Percentiles rank a stretch among this genome's conserved stretches.
Conservation (phyloP, 768 basidiomycete genomes). For the Rhodosporidiobolus odoratus region DNA sequence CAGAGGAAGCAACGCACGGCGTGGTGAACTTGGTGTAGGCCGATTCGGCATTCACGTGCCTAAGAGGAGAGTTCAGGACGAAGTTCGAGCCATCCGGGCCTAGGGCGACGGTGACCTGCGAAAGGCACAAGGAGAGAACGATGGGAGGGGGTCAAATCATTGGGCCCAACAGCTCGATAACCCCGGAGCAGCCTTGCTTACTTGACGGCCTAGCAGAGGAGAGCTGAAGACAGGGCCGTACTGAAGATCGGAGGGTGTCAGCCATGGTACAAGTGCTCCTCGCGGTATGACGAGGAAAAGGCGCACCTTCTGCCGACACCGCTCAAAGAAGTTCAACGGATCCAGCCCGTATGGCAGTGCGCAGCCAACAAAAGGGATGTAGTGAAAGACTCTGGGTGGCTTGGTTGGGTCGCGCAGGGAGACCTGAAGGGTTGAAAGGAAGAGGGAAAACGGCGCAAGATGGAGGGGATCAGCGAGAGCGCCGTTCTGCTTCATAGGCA, state of each 20-base stretch:
- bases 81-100: constrained; percentile 91
- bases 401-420: constrained; percentile 16
- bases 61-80: constrained; percentile 84
- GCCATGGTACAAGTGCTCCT: not conserved
- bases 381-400: constrained; percentile 89
- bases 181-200: no score
- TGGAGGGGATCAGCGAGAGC: not conserved
- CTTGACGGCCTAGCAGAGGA: constrained; percentile 75
- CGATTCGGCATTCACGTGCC: constrained; percentile 86
- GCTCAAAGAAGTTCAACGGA: constrained; percentile 65
- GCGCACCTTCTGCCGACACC: constrained; percentile 63
- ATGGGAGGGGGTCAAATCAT: not conserved
- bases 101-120: constrained; percentile 74
- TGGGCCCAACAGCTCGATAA: no score
- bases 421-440: not conserved
- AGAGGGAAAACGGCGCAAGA: not conserved
- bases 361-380: constrained; percentile 83
- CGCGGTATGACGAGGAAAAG: not conserved
- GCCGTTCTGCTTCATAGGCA: not conserved
- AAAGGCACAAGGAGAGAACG: not conserved
- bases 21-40: constrained; percentile 62
- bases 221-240: constrained; percentile 92
- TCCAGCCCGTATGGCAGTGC: constrained; percentile 84
- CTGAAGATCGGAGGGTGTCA: constrained; percentile 50
- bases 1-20: constrained; percentile 55